Evolutionary conservation across 257 asterid genomes (phyloP), one percentile per base, ranked within the genome.

Genomic region (Solanum bulbocastanum): DNA sequence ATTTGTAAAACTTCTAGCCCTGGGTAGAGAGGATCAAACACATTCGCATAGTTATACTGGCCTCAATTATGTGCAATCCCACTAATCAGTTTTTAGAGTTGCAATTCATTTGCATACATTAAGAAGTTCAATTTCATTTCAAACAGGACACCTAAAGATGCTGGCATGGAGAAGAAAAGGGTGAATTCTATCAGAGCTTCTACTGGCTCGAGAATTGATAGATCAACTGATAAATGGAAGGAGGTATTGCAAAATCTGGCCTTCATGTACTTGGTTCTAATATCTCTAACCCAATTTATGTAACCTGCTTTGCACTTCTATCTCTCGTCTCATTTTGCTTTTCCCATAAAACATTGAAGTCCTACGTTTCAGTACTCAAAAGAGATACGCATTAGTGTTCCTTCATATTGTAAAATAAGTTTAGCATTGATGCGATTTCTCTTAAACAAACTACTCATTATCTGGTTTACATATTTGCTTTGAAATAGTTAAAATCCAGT

Each of bases 211-310:
- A 92, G 83, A 90, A 89, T 86, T 88, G 95, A 94, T 33, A 95
- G 93, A 49, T 92, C 86, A 88, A 90, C 91, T 35, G 98, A 92
- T 88, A 94, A 91, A 89, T 93, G 94, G 88, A 92, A 92, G 85
- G 98, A 95, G 98, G 99, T 97, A 92, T 66, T 18, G 1, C 27
- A 5, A 81, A 30, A 81, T 81, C 42, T 81, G 8, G 2, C 27
- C 68, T 18, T 18, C 27, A 10, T 46, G 27, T 46, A 16, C 22
- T 44, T 15, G 0, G 40, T 44, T 46, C 66, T 46, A 0, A 4
- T 81, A 2, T 44, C 85, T 81, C 2, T 81, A 16, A 81, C 30
- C 85, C 23, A 18, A 46, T 81, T 46, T 46, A 5, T 52, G 46
- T 81, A 3, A 10, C 85, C 20, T 9, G 23, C 68, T 46, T 81